Conservation (phyloP, 768 basidiomycete genomes). For the Clitopilus passeckerianus region DNA sequence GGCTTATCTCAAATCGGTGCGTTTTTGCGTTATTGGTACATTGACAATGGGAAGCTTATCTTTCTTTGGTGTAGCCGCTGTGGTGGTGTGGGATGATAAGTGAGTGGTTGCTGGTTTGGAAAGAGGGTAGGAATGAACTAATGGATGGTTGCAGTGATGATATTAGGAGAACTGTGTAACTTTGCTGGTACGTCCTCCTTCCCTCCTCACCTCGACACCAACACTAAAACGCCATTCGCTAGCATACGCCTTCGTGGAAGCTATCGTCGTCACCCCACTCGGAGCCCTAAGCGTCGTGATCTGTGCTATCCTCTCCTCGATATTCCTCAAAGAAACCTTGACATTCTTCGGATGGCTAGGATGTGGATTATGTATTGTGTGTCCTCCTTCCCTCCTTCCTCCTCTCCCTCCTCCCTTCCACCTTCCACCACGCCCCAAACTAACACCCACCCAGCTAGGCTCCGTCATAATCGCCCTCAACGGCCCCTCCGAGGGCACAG, state of each 20-base stretch:
- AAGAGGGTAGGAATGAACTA: background rate
- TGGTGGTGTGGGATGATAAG: slow-evolving; percentile 96
- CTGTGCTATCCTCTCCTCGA: slow-evolving; percentile 86
- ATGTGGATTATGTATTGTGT: slow-evolving; percentile 83
- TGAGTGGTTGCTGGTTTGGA: slow-evolving; percentile 26
- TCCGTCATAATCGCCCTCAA: slow-evolving; percentile 90
- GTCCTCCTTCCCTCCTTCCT: slow-evolving; percentile 20
- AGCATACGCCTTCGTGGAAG: slow-evolving; percentile 89
- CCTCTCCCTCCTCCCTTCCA: too few relatives aligned
- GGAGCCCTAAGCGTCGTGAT: slow-evolving; percentile 96
- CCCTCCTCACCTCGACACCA: slow-evolving; percentile 12
- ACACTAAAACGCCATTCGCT: slow-evolving; percentile 8
- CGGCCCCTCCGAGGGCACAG: slow-evolving; percentile 67
- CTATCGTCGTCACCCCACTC: slow-evolving; percentile 93
- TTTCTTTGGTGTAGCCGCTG: slow-evolving; percentile 46
- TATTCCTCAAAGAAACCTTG: slow-evolving; percentile 90
- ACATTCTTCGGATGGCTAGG: slow-evolving; percentile 98
- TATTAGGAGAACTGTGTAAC: slow-evolving; percentile 84
- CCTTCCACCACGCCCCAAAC: too few relatives aligned
- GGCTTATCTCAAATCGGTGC: slow-evolving; percentile 89
- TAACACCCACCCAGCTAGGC: slow-evolving; percentile 48
- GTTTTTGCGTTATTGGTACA: slow-evolving; percentile 19
- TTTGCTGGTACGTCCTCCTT: slow-evolving; percentile 59
- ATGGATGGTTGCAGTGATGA: slow-evolving; percentile 62
- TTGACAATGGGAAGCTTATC: slow-evolving; percentile 8